phyloP scores from a whole-genome alignment of 495 filamentous ascomycete genomes.

The Emericellopsis terricola region DNA sequence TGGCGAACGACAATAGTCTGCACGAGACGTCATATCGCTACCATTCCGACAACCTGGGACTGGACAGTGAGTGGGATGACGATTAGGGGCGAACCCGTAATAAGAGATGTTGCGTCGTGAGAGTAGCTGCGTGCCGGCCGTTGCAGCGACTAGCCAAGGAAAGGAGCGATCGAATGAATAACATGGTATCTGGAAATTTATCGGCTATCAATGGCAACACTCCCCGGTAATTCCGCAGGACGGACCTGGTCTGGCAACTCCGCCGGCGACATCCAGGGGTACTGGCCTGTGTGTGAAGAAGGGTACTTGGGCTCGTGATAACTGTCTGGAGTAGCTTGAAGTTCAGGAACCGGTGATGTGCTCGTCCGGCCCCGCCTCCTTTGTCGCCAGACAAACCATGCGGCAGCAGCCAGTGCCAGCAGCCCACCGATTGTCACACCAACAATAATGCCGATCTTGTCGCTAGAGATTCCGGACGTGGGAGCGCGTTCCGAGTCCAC shows the following conservation, averaged over 20 bases:
- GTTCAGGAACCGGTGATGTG: neutral
- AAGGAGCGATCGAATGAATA: no score
- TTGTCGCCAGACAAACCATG: neutral
- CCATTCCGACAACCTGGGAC: no score
- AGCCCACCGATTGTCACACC: neutral
- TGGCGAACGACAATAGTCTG: conserved; percentile 5
- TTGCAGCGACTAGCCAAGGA: no score
- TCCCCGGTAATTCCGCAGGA: neutral
- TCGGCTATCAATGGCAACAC: no score
- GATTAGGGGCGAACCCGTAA: no score
- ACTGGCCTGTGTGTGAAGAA: no score
- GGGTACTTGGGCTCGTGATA: neutral
- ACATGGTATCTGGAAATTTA: no score
- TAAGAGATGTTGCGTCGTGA: no score
- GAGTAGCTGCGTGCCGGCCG: no score
- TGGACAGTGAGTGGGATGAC: no score
- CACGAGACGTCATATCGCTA: no score
- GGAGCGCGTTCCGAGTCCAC: neutral
- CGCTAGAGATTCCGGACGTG: neutral
- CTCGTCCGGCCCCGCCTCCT: neutral
- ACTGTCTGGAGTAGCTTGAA: neutral
- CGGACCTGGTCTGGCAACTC: neutral
- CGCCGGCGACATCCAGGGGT: no score
- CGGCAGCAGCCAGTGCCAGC: neutral
- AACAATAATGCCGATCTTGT: conserved; percentile 1